A percentile compares a stretch with the other conserved stretches of the same genome.
These are phyloP conservation scores for Conticribra guillardii DNA, from an alignment of 108 stramenopile species.

Conservation along the genomic window DNA sequence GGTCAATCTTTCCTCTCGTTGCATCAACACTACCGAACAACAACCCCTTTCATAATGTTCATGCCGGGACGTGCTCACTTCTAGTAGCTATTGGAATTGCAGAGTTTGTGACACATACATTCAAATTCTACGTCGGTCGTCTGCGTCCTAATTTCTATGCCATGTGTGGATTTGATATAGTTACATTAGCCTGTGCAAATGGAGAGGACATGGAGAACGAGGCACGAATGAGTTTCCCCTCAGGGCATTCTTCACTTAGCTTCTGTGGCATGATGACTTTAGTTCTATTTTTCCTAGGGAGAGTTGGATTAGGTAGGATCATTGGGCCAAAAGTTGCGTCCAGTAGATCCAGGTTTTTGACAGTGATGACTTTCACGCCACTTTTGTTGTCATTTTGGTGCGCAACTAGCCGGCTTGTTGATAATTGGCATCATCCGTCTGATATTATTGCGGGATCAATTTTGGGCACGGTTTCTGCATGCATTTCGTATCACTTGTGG, in stretches of 20 bases:
- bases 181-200: slow-evolving; percentile 56
- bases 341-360: slow-evolving; percentile 17
- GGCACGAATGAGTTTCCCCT: slow-evolving; percentile 77
- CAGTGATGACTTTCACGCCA: slow-evolving; percentile 24
- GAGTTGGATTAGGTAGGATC: slow-evolving; percentile 36
- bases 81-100: slow-evolving; percentile 62
- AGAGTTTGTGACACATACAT: slow-evolving; percentile 65
- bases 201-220: slow-evolving; percentile 56
- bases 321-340: slow-evolving; percentile 16
- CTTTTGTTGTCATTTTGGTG: slow-evolving; percentile 43
- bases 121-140: slow-evolving; percentile 76
- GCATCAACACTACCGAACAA: slow-evolving; percentile 26
- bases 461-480: slow-evolving; percentile 58
- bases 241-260: slow-evolving; percentile 73
- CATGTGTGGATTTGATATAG: slow-evolving; percentile 73
- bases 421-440: slow-evolving; percentile 87
- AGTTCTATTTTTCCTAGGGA: slow-evolving; percentile 65
- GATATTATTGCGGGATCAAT: slow-evolving; percentile 79
- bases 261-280: slow-evolving; percentile 73
- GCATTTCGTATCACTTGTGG: slow-evolving; percentile 71
- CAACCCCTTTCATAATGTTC: slow-evolving; percentile 38
- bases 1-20: slow-evolving; percentile 35
- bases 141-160: slow-evolving; percentile 82
- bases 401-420: slow-evolving; percentile 45
- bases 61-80: slow-evolving; percentile 55